Evolutionary conservation across 139 green algal species (phyloP), one percentile per base, ranked within the genome.

Genomic region (Coelastrella sp.): DNA sequence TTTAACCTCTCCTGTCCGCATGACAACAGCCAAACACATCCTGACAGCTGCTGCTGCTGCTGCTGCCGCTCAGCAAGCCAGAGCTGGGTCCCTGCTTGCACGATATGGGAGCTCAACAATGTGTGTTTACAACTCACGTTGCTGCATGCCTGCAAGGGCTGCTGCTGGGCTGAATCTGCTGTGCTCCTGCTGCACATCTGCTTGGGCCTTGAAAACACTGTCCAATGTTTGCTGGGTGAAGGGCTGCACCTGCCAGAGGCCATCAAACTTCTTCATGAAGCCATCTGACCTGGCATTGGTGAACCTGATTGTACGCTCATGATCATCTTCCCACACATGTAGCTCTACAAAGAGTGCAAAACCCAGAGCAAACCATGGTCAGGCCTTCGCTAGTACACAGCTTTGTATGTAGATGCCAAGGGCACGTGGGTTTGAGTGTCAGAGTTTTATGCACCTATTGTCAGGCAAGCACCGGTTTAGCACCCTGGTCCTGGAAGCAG

Each of bases 181-280:
- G n/a, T 87, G 83, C 54, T 64, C 54, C 3, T 89, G 56, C 71
- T 76, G 74, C 86, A 85, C 74, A 23, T 76, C 57, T 10, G 20
- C 13, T 5, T 66, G 20, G 5, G 14, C n/a, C 23, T 61, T 76
- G 86, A 71, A 90, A 23, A 90, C 85, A 20, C 74, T 74, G 86
- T 90, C 74, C 59, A 90, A 60, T 5, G 86, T 91, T n/a, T 75
- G 60, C 87, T 91, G 87, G 8, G 83, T 87, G 78, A 91, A 91
- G 3, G 87, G 87, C 87, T 81, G 77, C 78, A 91, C 87, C 5
- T 91, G 20, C 87, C 87, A 91, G 20, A 58, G 60, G 5, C 87
- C 87, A 16, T 85, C 79, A 86, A 91, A 91, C 47, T 77, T 73
- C 20, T 68, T 68, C 87, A 91, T 91, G 54, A 91, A 91, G 47